Base-by-base conservation (phyloP, 1,284 basidiomycete genomes). In the Cutaneotrichosporon sp. region DNA sequence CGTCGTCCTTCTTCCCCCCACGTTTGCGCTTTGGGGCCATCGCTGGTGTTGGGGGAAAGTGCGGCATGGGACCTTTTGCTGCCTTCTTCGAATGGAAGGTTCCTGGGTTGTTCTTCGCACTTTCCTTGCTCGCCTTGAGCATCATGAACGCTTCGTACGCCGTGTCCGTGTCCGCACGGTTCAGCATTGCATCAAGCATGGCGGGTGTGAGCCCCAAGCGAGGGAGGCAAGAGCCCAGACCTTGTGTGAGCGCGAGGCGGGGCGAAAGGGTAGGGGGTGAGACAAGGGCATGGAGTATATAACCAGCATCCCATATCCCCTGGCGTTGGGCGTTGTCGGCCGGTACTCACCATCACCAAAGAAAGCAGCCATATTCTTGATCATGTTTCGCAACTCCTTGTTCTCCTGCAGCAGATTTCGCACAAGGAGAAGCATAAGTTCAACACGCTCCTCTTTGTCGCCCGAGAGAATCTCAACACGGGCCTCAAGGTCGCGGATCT, bases 401-500 rank as follows among this genome's bases (percentile, higher is more conserved):
- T 94, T 94, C 77, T 94, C 90, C 39, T 84, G 78, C 82, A 94
- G 87, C 56, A 94, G 79, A 71, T 90, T 88, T 84, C 84, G 87
- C 52, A 92, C 77, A 46, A 92, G 85, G 61, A 86, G 84, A 54
- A 85, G 79, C 79, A 92, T 80, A 69, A 91, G 85, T 26, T 82
- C 82, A 54, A 90, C 77, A 9, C 88, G 85, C 70, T 92, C 88
- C 79, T 92, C 90, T 65, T 89, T 86, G 48, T 87, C 87, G 19
- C 87, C 88, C 9, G 90, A 93, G 17, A 92, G 79, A 17, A 94
- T 84, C 71, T 92, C 89, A 11, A 93, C 89, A 33, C 87, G 83
- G 12, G 89, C 89, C 75, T 94, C 90, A 35, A 94, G 82, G 72
- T 93, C 90, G 20, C 90, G 87, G 70, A 93, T 91, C 88, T 92